Evolutionary conservation across 2,329 filamentous ascomycete species (phyloP).

Genomic region (Lecanosticta acicola): DNA sequence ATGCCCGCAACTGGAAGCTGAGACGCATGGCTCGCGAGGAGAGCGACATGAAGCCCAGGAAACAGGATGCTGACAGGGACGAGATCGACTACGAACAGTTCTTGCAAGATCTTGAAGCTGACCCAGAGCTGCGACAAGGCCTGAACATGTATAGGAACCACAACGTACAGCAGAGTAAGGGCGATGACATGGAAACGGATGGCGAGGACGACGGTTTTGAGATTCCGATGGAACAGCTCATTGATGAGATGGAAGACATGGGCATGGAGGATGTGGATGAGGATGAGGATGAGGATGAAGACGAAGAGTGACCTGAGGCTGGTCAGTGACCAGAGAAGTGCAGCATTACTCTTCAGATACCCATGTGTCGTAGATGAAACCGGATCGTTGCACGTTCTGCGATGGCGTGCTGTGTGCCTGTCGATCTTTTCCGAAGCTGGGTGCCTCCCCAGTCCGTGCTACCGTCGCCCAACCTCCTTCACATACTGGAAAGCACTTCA

Average conservation of each 20-base stretch:
- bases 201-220: constrained; percentile 49
- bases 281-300: constrained; percentile 1
- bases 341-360: background rate
- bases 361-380: too few species aligned
- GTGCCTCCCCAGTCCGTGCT: background rate
- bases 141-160: constrained; percentile 79
- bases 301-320: too few species aligned
- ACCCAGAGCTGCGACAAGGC: constrained; percentile 77
- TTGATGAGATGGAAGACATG: constrained; percentile 91
- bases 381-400: too few species aligned
- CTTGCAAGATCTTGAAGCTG: constrained; percentile 92
- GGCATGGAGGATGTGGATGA: constrained; percentile 51
- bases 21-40: constrained; percentile 91
- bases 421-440: background rate
- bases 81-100: constrained; percentile 97
- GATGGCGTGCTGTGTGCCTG: background rate
- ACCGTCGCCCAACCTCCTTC: background rate
- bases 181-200: constrained; percentile 52
- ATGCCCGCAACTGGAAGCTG: constrained; percentile 77
- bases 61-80: constrained; percentile 80
- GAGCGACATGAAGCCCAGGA: constrained; percentile 76
- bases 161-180: constrained; percentile 44
- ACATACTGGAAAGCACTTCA: background rate
- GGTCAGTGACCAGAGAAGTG: background rate
- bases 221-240: constrained; percentile 54